Base-by-base conservation (phyloP, 805 yeast genomes). In the Yarrowia sp. region DNA sequence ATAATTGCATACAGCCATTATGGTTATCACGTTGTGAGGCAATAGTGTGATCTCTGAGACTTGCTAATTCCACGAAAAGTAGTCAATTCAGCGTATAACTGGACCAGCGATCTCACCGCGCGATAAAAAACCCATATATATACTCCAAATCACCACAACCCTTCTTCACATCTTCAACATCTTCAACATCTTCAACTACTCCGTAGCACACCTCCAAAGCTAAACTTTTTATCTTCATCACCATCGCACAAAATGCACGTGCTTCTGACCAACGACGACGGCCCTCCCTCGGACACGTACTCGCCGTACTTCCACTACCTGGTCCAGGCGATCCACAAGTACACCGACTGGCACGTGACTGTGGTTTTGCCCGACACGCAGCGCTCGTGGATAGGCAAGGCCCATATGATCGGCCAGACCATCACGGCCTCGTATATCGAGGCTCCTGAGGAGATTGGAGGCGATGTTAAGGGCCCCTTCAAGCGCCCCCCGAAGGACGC, bases 361-460 rank as follows among this genome's bases (percentile, higher is more conserved):
- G 84, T 92, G 19, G 91, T 87, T 25, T 86, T 94, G 2, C 99
- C 99, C 12, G 75, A 78, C 64, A 81, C 84, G 60, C 96, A 90
- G 67, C 78, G 94, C 68, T 92, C 97, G 13, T 94, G 99, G 99
- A 93, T 91, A 63, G 97, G 97, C 35, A 94, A 94, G 73, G 98
- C 99, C 6, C 97, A 92, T 76, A 84, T 94, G 55, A 63, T 77
- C 66, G 74, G 85, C 79, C 63, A 83, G 80, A 70, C 76, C 78
- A 18, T 90, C 72, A 72, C 78, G 76, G 68, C 97, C 4, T 63
- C 62, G 24, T 71, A 68, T 35, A 42, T 70, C 12, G 42, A 46
- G 38, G 71, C 72, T 58, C 59, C 66, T 12, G 42, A 42, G 21
- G 65, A 63, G 6, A 65, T 65, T 12, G 62, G 65, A n/a, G 64